phyloP scores from a whole-genome alignment of 768 basidiomycete genomes.

The Amanita rimosa region DNA sequence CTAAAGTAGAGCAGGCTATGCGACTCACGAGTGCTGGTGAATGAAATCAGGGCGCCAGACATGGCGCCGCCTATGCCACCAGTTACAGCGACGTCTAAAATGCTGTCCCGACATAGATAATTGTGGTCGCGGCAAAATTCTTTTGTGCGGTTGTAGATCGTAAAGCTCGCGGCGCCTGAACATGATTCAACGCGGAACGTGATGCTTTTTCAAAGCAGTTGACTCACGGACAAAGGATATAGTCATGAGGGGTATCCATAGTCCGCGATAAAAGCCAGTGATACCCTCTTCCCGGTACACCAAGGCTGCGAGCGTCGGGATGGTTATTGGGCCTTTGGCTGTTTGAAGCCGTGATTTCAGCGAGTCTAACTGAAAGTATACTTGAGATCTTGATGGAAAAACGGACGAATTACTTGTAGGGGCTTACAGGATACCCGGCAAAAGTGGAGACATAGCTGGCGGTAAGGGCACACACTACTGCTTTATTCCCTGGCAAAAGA shows the following conservation, averaged over 20 bases:
- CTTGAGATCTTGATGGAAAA: slow-evolving; percentile 2
- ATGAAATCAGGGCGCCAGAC: slow-evolving; percentile 82
- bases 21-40: slow-evolving; percentile 75
- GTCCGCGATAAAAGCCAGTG: slow-evolving; percentile 80
- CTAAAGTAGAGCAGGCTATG: neutral
- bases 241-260: slow-evolving; percentile 89
- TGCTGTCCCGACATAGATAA: slow-evolving; percentile 43
- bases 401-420: slow-evolving; percentile 12
- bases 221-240: slow-evolving; percentile 93
- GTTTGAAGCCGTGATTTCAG: slow-evolving; percentile 92
- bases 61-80: slow-evolving; percentile 82
- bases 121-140: slow-evolving; percentile 52
- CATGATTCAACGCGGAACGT: neutral
- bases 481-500: slow-evolving; percentile 58
- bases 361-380: slow-evolving; percentile 61
- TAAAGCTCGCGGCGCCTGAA: slow-evolving; percentile 76
- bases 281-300: slow-evolving; percentile 83
- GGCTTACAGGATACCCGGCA: slow-evolving; percentile 72
- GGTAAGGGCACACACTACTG: slow-evolving; percentile 81
- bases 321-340: slow-evolving; percentile 61
- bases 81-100: slow-evolving; percentile 62
- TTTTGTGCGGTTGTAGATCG: slow-evolving; percentile 81
- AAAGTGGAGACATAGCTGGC: slow-evolving; percentile 91
- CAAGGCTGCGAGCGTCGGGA: slow-evolving; percentile 57
- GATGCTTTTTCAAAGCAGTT: neutral